Base-by-base conservation (phyloP, 2,329 filamentous ascomycete genomes). In the Parastagonospora avenae region DNA sequence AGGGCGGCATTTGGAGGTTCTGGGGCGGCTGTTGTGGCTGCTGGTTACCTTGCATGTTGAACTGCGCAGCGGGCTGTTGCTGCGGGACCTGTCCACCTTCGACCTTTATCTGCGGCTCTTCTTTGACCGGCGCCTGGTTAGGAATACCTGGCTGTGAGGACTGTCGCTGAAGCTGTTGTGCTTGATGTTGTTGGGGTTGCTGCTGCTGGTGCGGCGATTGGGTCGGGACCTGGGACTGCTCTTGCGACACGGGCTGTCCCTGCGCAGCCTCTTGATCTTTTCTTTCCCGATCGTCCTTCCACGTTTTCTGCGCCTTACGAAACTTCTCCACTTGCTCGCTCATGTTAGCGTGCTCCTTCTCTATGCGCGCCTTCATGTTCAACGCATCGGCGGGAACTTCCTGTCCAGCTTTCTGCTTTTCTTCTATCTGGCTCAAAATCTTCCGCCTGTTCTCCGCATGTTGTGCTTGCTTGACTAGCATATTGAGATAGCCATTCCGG, bases 291-390 rank as follows among this genome's bases (percentile, higher is more conserved):
- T 70, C 67, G 10, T 57, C 52, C 59, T 71, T 74, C 62, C 66
- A 71, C 37, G 63, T 51, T 24, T 59, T 62, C 50, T 75, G 72
- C 45, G 70, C 60, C 29, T 62, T 63, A 30, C 71, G 61, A 33
- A 75, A 75, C 24, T 69, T 71, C 1, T 74, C 66, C 9, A 74
- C 57, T 37, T 64, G 71, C 10, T 62, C 59, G 47, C 71, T 71
- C 28, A 64, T 63, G 6, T 52, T 41, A 2, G 60, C 50, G 39
- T 70, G 68, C 35, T 71, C 66, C 43, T 68, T 61, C 49, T 73
- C 67, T 16, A 67, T 46, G 16, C 62, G 59, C 36, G 52, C 43
- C 48, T 69, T 72, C 42, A 68, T 60, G 8, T 43, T 50, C 1
- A 64, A 45, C 24, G 72, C 28, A 24, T 74, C 67, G 11, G 55